Evolutionary conservation across 768 basidiomycete species (phyloP), one percentile per base, ranked within the genome.

Genomic region (Psilocybe tampanensis): DNA sequence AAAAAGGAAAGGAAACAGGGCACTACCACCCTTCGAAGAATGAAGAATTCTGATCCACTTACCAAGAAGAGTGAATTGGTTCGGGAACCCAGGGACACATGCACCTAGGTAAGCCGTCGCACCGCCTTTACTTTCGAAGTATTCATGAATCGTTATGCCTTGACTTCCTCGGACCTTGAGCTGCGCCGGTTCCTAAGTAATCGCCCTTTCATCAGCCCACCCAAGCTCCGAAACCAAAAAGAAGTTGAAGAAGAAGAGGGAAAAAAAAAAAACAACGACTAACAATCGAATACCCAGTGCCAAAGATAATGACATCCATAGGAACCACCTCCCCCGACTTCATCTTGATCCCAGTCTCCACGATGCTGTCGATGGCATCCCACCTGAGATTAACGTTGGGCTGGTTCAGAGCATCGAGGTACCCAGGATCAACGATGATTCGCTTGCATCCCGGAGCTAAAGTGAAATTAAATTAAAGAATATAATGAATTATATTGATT

Each of bases 391-490:
- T 70, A 32, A 88, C 80, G 66, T 89, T 87, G 1, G 82, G 74
- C 43, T 72, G 73, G 52, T 81, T 72, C 49, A 88, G 67, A 22
- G 75, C 71, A n/a, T 76, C 66, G 18, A 89, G 76, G 64, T 86
- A 88, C 17, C 77, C 78, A 2, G 83, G 80, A 63, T 89, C 84
- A 53, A 82, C 73, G 32, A 89, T 80, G 18, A 87, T 77, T 36
- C 88, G 78, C 68, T 86, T 87, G 66, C 86, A 88, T 19, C 86
- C 86, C 26, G 80, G 78, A 42, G 79, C 83, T 84, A 58, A 4
- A n/a, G 4, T 5, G 15, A 13, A 39, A 6, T 13, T 5, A 54
- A 49, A 21, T 23, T 34, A 42, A 47, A 57, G 21, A 43, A 42
- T 52, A 47, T 36, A 24, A n/a, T n/a, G n/a, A n/a, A n/a, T n/a